A percentile compares a stretch with the other conserved stretches of the same genome.
Evolutionary conservation across 257 asterid species (phyloP).

Genomic region (Solanum bukasovii): DNA sequence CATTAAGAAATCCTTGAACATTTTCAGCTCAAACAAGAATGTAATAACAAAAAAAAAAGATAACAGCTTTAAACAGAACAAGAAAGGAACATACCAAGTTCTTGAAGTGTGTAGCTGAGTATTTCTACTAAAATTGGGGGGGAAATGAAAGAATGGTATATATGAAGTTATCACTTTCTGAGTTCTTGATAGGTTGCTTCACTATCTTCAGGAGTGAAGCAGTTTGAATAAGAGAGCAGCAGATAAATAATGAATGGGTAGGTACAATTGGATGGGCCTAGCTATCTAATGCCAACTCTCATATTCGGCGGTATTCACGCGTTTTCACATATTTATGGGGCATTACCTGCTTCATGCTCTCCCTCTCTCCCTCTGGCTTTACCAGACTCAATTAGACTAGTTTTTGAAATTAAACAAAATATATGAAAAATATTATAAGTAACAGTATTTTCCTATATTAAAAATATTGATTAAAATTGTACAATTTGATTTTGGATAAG

Average conservation of each 20-base stretch:
- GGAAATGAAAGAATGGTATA: neutral
- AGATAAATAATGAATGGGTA: neutral
- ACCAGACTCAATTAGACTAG: neutral
- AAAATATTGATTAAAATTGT: no score
- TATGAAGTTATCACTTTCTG: neutral
- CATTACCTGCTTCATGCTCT: neutral
- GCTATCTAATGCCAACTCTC: neutral
- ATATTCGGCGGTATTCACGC: slow-evolving; percentile 11
- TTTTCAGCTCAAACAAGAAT: neutral
- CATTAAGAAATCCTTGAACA: neutral
- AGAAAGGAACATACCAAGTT: neutral
- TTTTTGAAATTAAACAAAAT: no score
- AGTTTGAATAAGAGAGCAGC: neutral
- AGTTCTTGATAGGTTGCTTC: neutral
- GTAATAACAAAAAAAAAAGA: neutral
- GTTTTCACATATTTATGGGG: slow-evolving; percentile 2
- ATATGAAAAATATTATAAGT: no score
- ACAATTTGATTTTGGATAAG: neutral
- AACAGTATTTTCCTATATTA: no score
- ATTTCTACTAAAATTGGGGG: neutral
- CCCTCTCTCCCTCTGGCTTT: no score
- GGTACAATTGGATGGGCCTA: neutral
- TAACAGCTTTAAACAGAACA: neutral
- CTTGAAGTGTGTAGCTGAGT: neutral
- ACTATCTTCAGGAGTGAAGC: neutral